These are phyloP conservation scores for Colletotrichum agaves DNA, from an alignment of 2,329 filamentous ascomycete species.

Conservation along the genomic window DNA sequence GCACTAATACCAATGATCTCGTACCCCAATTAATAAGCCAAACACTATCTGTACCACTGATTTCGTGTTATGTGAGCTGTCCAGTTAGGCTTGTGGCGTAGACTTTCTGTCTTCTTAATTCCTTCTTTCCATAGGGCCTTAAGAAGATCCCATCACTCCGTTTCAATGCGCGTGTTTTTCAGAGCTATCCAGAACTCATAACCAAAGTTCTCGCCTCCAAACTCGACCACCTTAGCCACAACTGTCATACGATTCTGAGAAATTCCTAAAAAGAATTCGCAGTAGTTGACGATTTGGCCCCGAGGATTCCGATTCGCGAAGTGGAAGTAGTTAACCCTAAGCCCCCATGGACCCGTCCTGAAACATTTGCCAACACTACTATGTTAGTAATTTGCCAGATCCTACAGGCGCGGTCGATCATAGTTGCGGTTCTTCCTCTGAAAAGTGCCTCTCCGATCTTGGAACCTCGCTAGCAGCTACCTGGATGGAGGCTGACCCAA, in stretches of 20 bases:
- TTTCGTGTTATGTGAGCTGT: slow-evolving; percentile 1
- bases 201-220: not conserved
- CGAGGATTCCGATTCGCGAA: not conserved
- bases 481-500: no score
- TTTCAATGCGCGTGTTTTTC: not conserved
- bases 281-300: not conserved
- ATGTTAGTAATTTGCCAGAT: no score
- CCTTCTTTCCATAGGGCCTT: not conserved
- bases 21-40: not conserved
- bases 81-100: not conserved
- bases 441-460: no score
- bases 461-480: no score
- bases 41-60: not conserved
- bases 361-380: no score
- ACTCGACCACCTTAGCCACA: not conserved
- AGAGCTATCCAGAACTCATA: not conserved
- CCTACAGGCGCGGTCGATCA: no score
- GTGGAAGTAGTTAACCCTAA: no score
- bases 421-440: no score
- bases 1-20: not conserved
- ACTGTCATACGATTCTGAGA: not conserved
- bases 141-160: not conserved
- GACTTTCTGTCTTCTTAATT: not conserved
- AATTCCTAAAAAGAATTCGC: not conserved
- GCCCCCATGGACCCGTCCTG: no score